Evolutionary conservation across 768 basidiomycete species (phyloP).

Genomic region (Xanthoconium purpureum): DNA sequence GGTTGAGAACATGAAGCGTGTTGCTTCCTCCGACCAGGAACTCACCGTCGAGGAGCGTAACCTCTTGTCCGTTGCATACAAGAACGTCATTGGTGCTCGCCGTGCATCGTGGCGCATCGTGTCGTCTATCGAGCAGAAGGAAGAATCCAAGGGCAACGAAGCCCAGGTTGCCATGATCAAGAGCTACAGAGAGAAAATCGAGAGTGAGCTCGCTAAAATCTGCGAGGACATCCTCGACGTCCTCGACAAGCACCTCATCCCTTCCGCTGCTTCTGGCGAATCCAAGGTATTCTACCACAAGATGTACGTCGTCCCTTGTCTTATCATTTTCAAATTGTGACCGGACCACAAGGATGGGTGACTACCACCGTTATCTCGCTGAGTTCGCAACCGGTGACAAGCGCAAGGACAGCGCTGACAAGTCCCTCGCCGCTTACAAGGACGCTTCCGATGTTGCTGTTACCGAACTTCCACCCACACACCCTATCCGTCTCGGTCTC

Average conservation of each 20-base stretch:
- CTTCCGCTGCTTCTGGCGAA: constrained; percentile 94
- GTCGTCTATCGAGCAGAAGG: constrained; percentile 98
- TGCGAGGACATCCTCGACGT: constrained; percentile 98
- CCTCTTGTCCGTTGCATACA: constrained; percentile 96
- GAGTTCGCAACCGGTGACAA: constrained; percentile 98
- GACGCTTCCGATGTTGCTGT: constrained; percentile 96
- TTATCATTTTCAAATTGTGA: constrained; percentile 8
- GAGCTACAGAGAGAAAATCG: constrained; percentile 96
- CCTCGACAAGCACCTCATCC: constrained; percentile 96
- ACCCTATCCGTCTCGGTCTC: constrained; percentile 97
- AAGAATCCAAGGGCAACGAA: constrained; percentile 97
- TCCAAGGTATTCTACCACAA: constrained; percentile 99
- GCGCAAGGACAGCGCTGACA: constrained; percentile 95
- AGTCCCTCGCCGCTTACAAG: constrained; percentile 97
- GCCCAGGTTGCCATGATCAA: constrained; percentile 97
- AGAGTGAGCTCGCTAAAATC: constrained; percentile 94
- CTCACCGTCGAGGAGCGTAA: constrained; percentile 99
- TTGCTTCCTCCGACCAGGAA: constrained; percentile 96
- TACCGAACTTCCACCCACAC: constrained; percentile 91
- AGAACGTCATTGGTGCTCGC: constrained; percentile 98
- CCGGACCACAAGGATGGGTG: constrained; percentile 77
- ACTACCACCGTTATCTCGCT: constrained; percentile 98
- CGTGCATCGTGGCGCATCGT: constrained; percentile 98
- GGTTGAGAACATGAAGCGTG: constrained; percentile 99
- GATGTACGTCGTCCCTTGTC: constrained; percentile 58